Conservation (phyloP, 2,329 filamentous ascomycete genomes). For the Coleophoma cylindrospora region DNA sequence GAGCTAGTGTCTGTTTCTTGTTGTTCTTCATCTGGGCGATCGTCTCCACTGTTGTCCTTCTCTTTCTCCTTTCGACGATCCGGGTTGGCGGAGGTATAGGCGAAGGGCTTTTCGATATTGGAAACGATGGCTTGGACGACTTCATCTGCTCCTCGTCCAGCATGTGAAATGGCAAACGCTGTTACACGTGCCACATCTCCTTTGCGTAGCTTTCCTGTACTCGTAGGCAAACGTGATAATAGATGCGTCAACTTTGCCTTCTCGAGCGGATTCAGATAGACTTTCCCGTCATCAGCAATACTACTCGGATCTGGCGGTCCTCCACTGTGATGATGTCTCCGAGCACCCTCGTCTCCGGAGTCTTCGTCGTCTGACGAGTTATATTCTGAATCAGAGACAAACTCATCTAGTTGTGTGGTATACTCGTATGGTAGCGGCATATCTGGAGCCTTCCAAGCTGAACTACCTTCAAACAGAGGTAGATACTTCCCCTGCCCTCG, state of each 20-base stretch:
- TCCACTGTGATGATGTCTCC: constrained; percentile 34
- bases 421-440: constrained; percentile 76
- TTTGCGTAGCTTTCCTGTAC: constrained; percentile 68
- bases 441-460: constrained; percentile 74
- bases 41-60: constrained; percentile 27
- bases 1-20: constrained; percentile 60
- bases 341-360: constrained; percentile 44
- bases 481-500: constrained; percentile 47
- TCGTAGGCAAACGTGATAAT: constrained; percentile 75
- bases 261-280: constrained; percentile 74
- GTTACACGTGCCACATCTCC: constrained; percentile 85
- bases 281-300: constrained; percentile 25
- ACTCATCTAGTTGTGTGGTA: constrained; percentile 68
- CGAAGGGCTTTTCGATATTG: constrained; percentile 75
- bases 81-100: constrained; percentile 66
- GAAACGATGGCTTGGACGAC: constrained; percentile 83
- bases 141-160: constrained; percentile 79
- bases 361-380: constrained; percentile 82
- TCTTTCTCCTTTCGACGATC: constrained; percentile 36
- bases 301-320: constrained; percentile 29
- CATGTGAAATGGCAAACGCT: constrained; percentile 83
- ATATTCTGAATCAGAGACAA: constrained; percentile 80
- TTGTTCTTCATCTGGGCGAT: constrained; percentile 32
- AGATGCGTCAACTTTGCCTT: constrained; percentile 82
- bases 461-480: constrained; percentile 69